A percentile compares a stretch with the other conserved stretches of the same genome.
Conservation (phyloP, 2,329 filamentous ascomycete genomes). For the Ophiosphaerella korrae region DNA sequence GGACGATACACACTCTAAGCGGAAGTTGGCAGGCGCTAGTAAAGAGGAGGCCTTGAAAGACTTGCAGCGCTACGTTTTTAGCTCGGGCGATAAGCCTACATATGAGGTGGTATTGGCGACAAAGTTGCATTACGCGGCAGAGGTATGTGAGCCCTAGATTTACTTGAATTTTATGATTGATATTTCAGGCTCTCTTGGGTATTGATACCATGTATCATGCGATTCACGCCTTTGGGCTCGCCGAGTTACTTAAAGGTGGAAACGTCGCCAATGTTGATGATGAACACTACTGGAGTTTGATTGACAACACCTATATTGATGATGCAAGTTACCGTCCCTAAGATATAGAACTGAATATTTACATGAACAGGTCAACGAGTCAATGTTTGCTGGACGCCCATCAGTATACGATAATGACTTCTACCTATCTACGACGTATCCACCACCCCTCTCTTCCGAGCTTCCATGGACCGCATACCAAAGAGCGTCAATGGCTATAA, state of each 20-base stretch:
- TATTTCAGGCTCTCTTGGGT: conserved; percentile 26
- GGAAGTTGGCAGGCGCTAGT: conserved; percentile 18
- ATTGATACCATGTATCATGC: conserved; percentile 34
- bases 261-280: conserved; percentile 25
- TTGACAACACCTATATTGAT: conserved; percentile 43
- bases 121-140: conserved; percentile 37
- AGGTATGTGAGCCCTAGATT: conserved; percentile 15
- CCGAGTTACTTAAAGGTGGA: conserved; percentile 33
- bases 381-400: conserved; percentile 30
- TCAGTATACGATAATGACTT: conserved; percentile 38
- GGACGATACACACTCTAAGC: conserved; percentile 27
- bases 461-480: conserved; percentile 17
- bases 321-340: conserved; percentile 25
- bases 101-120: conserved; percentile 36
- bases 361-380: conserved; percentile 34
- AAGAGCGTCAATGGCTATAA: conserved; percentile 30
- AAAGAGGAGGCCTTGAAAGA: conserved; percentile 34
- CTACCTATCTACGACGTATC: conserved; percentile 33
- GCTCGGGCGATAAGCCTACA: conserved; percentile 12
- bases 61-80: conserved; percentile 25
- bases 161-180: neutral
- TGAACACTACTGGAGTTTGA: conserved; percentile 36
- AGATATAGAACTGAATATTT: neutral
- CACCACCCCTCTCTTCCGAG: conserved; percentile 11
- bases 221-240: conserved; percentile 34